Evolutionary conservation across 495 filamentous ascomycete species (phyloP), one percentile per base, ranked within the genome.

Genomic region (Hypoxylon cercidicola): DNA sequence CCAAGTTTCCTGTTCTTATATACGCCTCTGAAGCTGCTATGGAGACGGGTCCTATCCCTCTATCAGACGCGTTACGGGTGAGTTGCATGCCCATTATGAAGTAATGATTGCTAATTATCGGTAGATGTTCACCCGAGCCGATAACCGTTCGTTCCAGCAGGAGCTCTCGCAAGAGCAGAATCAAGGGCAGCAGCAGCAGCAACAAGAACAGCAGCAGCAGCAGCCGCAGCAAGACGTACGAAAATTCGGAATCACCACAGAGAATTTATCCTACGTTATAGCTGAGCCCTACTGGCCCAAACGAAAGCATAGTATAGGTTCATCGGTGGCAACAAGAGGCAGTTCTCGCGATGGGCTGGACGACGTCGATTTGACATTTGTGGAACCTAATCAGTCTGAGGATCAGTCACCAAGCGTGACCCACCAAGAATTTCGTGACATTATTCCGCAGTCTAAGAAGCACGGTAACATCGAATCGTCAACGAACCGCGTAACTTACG

Each of bases 11-110:
- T 0, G 65, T 80, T n/a, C 53, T 82, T 5, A 63, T 83, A 4
- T 83, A 78, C 49, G 79, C 81, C 9, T 71, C 74, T 1, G 77
- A 81, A 40, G 61, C 67, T 40, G 80, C 80, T 23, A 54, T 82
- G 66, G 44, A 68, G 0, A 58, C 72, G 8, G 59, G 73, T 4
- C 67, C 62, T 11, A 32, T 73, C 7, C 76, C 77, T 7, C 60
- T 83, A 11, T 64, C 75, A 6, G 72, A 76, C 25, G 71, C 77
- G 28, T 62, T 82, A 59, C 73, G 73, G 25, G 72, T 73, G 50
- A 39, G 65, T 50, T 18, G 19, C 41, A 7, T 35, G 28, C 20
- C 9, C n/a, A 34, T 58, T 51, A 12, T 21, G 8, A 23, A 2
- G 18, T 19, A 34, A 28, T 10, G 11, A 37, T 37, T 37, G 35